Base-by-base conservation (phyloP, 306 rosid species). In the Senna siamea region DNA sequence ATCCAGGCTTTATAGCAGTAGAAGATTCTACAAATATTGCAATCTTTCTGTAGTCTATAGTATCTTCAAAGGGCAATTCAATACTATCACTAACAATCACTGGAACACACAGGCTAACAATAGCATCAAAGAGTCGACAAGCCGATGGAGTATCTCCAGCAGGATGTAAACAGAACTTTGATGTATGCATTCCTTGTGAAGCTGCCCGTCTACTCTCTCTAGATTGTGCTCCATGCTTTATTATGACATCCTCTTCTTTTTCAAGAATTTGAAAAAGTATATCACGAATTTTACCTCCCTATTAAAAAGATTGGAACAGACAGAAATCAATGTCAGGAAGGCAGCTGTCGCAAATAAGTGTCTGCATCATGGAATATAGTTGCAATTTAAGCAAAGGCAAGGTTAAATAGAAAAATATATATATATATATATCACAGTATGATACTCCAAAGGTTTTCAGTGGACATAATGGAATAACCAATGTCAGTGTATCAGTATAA, bases 81-180 rank as follows among this genome's bases (percentile, higher is more conserved):
- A 94, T 89, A 44, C 57, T 79, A 79, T 94, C 91, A 19, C 99
- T 94, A 53, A 87, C 69, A 63, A 94, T 87, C 70, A 94, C 99
- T 15, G 99, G 99, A 44, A 94, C 62, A 40, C 99, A 94, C 87
- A 92, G 79, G 85, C 99, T 92, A 59, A 94, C 96, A 58, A 94
- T 86, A 59, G 99, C 91, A 79, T 94, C 99, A 72, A 94, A 94
- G 66, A 94, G 86, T 30, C 99, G 88, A 71, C 99, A 94, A 11
- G 98, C 97, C 26, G 99, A 94, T 47, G 99, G 99, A 65, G 99
- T 94, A 81, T 94, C 99, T 50, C 99, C 99, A 18, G 99, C 97
- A 14, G 97, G 99, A 83, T 94, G 89, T 67, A 94, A 86, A 79
- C 99, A 94, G 79, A 94, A 94, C 75, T 87, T 92, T 5, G 97